Base-by-base conservation (phyloP, 345 rosid species). In the Eucalyptus brandiana region DNA sequence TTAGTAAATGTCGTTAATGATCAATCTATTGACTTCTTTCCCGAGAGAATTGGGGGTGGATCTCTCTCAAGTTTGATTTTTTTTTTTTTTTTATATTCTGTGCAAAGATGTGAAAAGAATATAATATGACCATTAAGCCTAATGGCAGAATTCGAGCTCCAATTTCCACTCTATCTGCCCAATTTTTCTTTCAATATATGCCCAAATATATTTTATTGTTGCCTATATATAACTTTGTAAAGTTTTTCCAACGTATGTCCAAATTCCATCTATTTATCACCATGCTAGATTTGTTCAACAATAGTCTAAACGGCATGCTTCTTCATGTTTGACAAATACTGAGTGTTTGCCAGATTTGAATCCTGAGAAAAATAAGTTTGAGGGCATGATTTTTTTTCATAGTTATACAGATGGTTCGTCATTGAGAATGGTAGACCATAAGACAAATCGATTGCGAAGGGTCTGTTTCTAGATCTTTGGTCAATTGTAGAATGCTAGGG, bases 61-160 rank as follows among this genome's bases (percentile, higher is more conserved):
- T 62, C 76, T 65, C 37, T n/a, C 76, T n/a, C 76, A 65, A 65
- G 76, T 65, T 65, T n/a, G 76, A n/a, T n/a, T 32, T 30, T 30
- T 6, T 65, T 65, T n/a, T n/a, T n/a, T n/a, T n/a, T n/a, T n/a
- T n/a, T n/a, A n/a, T 65, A 16, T 65, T 65, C 1, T n/a, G 0
- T 32, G 80, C 40, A n/a, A 67, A 67, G 23, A 17, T 67, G 23
- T n/a, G 40, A 67, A 32, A 32, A 7, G 21, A 67, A 67, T 67
- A 67, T 32, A 32, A 67, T 16, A 67, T 67, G 40, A 32, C 3
- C 37, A 17, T 16, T 17, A 32, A 67, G 23, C 80, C 80, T 32
- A 17, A 42, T 0, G 0, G 12, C 12, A 67, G 2, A 67, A 16
- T 67, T 67, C 37, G 11, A n/a, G 5, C 76, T n/a, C 40, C 12